Conservation (phyloP, 495 filamentous ascomycete genomes). For the Neurospora terricola region DNA sequence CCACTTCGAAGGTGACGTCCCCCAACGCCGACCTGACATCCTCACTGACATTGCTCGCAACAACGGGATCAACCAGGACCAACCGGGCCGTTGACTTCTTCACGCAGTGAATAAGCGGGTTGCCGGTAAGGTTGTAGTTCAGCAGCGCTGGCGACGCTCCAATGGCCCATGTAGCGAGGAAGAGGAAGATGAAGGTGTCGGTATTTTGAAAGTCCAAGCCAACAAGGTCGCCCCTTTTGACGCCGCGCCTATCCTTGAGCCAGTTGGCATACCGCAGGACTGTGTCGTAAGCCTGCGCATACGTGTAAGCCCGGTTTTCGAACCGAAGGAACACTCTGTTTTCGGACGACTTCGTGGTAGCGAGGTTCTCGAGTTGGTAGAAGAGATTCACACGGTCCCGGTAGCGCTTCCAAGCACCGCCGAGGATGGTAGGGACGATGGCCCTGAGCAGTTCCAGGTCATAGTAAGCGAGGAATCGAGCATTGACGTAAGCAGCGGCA, state of each 20-base stretch:
- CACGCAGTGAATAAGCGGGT: constrained; percentile 71
- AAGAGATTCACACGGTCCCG: constrained; percentile 63
- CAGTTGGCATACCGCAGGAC: constrained; percentile 72
- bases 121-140: constrained; percentile 80
- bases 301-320: constrained; percentile 68
- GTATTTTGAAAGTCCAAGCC: constrained; percentile 86
- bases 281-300: constrained; percentile 66
- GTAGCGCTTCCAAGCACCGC: constrained; percentile 32
- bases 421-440: constrained; percentile 33
- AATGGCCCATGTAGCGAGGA: constrained; percentile 78
- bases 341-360: constrained; percentile 45
- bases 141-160: constrained; percentile 87
- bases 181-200: constrained; percentile 71
- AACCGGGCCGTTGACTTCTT: constrained; percentile 58
- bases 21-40: constrained; percentile 31
- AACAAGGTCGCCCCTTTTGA: constrained; percentile 72
- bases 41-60: constrained; percentile 41
- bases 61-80: constrained; percentile 64
- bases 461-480: constrained; percentile 54
- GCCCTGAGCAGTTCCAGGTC: constrained; percentile 50
- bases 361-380: constrained; percentile 65
- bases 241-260: constrained; percentile 59
- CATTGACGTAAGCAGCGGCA: constrained; percentile 73
- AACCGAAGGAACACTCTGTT: constrained; percentile 60
- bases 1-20: constrained; percentile 48